phyloP scores from a whole-genome alignment of 768 basidiomycete species.

The Fomitopsis serialis region DNA sequence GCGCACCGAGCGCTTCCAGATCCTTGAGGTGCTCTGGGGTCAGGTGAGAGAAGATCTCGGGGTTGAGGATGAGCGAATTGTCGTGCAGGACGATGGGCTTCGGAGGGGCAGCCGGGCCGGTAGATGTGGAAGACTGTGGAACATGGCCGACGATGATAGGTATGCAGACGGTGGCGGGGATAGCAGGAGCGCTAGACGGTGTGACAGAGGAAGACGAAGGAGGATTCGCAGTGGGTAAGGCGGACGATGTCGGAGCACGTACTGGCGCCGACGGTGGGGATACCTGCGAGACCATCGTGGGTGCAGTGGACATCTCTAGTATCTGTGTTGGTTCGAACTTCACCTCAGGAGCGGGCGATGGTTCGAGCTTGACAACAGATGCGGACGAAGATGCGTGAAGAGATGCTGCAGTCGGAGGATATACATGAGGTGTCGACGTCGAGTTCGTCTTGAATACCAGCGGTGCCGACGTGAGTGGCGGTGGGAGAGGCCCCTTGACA shows the following conservation, averaged over 20 bases:
- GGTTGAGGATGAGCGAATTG: conserved; percentile 79
- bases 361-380: conserved; percentile 19
- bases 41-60: conserved; percentile 76
- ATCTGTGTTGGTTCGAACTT: neutral
- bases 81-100: conserved; percentile 80
- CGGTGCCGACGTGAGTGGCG: conserved; percentile 64
- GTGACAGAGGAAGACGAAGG: conserved; percentile 12
- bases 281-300: too few species aligned
- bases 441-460: conserved; percentile 40
- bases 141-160: conserved; percentile 76
- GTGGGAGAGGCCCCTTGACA: conserved; percentile 47
- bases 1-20: conserved; percentile 75
- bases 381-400: conserved; percentile 6
- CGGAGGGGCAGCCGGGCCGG: conserved; percentile 23
- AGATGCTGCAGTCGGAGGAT: conserved; percentile 3
- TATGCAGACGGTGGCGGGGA: conserved; percentile 49
- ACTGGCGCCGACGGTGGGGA: conserved; percentile 3
- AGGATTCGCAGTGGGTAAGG: conserved; percentile 13
- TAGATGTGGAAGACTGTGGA: conserved; percentile 46
- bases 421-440: neutral
- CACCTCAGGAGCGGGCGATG: conserved; percentile 4
- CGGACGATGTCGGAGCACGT: conserved; percentile 4
- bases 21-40: conserved; percentile 68
- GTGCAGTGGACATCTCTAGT: neutral
- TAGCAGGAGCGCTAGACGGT: conserved; percentile 20